phyloP scores from a whole-genome alignment of 306 rosid genomes.

The Cyclanthera cordifolia region DNA sequence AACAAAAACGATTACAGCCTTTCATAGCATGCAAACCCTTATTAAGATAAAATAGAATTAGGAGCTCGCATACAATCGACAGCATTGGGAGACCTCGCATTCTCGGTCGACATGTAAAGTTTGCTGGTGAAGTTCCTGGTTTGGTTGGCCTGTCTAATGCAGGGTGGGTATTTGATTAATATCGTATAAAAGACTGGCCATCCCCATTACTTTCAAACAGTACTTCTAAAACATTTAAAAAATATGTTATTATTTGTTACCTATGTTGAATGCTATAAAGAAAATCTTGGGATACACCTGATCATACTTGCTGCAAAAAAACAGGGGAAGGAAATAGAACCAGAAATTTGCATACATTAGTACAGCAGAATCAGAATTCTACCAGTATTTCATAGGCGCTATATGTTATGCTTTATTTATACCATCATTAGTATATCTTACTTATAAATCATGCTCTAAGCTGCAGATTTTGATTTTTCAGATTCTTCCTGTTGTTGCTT shows the following conservation, averaged over 20 bases:
- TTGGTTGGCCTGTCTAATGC: too few relatives aligned
- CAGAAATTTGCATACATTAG: background rate
- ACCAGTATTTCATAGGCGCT: background rate
- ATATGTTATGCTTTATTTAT: background rate
- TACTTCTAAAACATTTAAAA: background rate
- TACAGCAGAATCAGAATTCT: background rate
- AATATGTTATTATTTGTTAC: background rate
- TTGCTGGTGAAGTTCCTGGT: too few relatives aligned
- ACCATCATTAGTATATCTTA: background rate
- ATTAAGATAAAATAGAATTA: too few relatives aligned
- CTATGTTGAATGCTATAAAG: background rate
- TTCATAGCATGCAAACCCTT: too few relatives aligned
- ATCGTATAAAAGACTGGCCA: too few relatives aligned
- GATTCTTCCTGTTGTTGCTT: slow-evolving; percentile 53
- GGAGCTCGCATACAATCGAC: too few relatives aligned
- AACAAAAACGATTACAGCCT: too few relatives aligned
- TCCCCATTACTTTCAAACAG: too few relatives aligned
- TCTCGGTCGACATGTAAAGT: too few relatives aligned
- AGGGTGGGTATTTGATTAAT: too few relatives aligned
- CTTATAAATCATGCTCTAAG: slow-evolving; percentile 23
- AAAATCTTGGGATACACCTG: too few relatives aligned
- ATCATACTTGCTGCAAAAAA: background rate
- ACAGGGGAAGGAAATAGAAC: background rate
- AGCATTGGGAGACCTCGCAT: too few relatives aligned
- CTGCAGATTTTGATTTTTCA: slow-evolving; percentile 38